Conservation (phyloP, 768 basidiomycete genomes). For the Cystobasidium onofrii region DNA sequence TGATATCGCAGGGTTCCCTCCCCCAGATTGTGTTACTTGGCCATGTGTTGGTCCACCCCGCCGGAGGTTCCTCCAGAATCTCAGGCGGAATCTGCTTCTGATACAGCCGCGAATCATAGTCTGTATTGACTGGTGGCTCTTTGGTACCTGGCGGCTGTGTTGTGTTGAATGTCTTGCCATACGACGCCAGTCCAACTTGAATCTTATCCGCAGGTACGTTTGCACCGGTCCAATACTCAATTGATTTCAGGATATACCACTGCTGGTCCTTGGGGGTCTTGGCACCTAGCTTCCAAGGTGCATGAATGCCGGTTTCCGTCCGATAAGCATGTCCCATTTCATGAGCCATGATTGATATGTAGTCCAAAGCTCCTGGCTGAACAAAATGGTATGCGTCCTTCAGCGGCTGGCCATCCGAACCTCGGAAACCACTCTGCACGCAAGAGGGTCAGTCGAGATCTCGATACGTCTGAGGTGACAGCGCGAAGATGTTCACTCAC, state of each 20-base stretch:
- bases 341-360: not conserved
- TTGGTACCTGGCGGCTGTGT: not conserved
- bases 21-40: no score
- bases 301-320: not conserved
- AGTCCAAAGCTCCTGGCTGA: not conserved
- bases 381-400: not conserved
- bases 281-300: not conserved
- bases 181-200: not conserved
- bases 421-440: not conserved
- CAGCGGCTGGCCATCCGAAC: not conserved
- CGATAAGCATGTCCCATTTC: not conserved
- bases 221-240: not conserved
- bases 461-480: not conserved
- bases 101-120: not conserved
- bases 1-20: no score
- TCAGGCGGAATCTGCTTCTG: not conserved
- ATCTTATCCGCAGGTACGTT: constrained; percentile 7
- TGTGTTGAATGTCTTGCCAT: not conserved
- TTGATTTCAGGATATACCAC: not conserved
- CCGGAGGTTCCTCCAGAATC: no score
- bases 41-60: no score
- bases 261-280: not conserved
- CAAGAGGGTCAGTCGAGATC: not conserved
- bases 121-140: not conserved
- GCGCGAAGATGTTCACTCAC: not conserved